These are phyloP conservation scores for Shiraia sp. DNA, from an alignment of 2,329 filamentous ascomycete genomes.

Conservation along the genomic window DNA sequence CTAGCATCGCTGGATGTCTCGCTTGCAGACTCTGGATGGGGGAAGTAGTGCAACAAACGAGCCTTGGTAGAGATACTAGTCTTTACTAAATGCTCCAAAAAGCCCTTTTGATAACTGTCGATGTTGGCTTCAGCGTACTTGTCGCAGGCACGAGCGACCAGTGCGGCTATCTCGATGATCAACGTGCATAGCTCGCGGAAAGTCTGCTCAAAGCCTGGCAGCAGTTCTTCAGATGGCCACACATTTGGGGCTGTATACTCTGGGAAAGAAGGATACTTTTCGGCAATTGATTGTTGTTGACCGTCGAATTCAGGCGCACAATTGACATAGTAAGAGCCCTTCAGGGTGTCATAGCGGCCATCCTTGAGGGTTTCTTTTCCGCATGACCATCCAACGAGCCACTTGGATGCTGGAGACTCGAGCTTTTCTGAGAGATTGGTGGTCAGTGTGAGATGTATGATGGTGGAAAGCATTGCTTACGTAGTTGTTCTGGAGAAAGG, in stretches of 20 bases:
- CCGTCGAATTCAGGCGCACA: constrained; percentile 68
- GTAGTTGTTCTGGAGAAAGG: constrained; percentile 70
- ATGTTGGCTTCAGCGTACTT: constrained; percentile 81
- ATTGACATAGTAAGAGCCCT: constrained; percentile 84
- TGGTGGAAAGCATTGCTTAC: constrained; percentile 53
- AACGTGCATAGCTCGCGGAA: constrained; percentile 77
- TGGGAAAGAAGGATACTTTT: constrained; percentile 69
- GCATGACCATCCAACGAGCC: constrained; percentile 73
- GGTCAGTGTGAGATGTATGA: not conserved
- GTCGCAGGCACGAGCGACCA: constrained; percentile 91
- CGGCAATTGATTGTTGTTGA: constrained; percentile 52
- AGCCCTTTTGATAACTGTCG: constrained; percentile 72
- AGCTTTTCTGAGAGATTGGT: constrained; percentile 42
- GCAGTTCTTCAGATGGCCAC: constrained; percentile 71
- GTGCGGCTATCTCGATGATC: constrained; percentile 85
- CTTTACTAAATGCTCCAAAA: constrained; percentile 84
- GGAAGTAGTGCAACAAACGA: constrained; percentile 90
- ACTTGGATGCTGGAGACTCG: constrained; percentile 58
- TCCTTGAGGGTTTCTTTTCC: constrained; percentile 81
- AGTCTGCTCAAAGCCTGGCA: constrained; percentile 75
- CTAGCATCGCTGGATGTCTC: constrained; percentile 12
- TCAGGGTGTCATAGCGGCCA: constrained; percentile 76
- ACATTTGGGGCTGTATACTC: constrained; percentile 91
- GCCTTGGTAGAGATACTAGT: constrained; percentile 90
- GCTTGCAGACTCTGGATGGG: constrained; percentile 46